Conservation (phyloP, 441 rosid genomes). For the Populus hybrid region DNA sequence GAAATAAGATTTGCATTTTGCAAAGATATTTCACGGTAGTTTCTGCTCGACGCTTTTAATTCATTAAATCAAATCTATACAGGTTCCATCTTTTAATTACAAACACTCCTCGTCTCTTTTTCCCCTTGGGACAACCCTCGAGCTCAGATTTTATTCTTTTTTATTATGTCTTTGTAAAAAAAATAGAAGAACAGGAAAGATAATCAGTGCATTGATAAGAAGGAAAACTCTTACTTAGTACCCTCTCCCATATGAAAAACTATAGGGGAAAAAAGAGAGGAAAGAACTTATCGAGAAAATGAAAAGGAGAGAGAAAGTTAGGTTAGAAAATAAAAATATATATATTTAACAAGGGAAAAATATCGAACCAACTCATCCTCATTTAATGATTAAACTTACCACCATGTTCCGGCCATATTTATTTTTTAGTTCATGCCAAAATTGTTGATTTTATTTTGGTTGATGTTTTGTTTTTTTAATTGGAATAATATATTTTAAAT, state of each 20-base stretch:
- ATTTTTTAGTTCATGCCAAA: background rate
- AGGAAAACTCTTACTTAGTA: background rate
- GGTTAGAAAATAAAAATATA: background rate
- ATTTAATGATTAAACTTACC: background rate
- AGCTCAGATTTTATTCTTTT: background rate
- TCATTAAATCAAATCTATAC: too few relatives aligned
- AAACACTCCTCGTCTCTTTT: background rate
- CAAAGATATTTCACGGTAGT: background rate
- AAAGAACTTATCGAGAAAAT: background rate
- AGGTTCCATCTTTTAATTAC: too few relatives aligned
- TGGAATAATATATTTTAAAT: too few relatives aligned
- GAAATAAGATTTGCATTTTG: background rate
- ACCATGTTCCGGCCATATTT: background rate
- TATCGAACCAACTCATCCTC: background rate
- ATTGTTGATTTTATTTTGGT: too few relatives aligned
- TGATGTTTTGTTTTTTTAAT: too few relatives aligned
- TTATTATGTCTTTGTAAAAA: too few relatives aligned
- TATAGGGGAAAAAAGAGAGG: background rate
- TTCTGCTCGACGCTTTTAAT: background rate
- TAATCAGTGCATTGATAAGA: background rate
- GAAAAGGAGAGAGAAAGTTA: background rate
- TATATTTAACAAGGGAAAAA: background rate
- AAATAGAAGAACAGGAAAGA: background rate
- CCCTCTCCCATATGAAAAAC: background rate
- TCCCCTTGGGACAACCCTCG: background rate